phyloP scores from a whole-genome alignment of 1,139 yeast species.

The Saccharomycopsis phalli region DNA sequence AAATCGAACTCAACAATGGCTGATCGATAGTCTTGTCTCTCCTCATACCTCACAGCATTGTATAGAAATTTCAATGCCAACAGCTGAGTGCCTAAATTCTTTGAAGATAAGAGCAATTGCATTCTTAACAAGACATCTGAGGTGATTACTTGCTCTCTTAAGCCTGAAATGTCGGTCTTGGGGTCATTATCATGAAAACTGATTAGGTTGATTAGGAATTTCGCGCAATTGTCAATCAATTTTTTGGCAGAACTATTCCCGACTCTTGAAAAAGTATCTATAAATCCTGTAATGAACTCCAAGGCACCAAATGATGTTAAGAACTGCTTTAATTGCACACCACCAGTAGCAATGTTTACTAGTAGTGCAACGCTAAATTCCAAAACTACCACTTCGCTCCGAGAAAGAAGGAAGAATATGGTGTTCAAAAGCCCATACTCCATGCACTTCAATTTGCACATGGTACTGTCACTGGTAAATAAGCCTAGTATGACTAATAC shows the following conservation, averaged over 20 bases:
- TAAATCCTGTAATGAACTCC: constrained; percentile 1
- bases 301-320: constrained; percentile 5
- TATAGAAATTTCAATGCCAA: constrained; percentile 3
- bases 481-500: neutral
- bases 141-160: no score
- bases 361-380: constrained; percentile 8
- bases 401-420: constrained; percentile 1
- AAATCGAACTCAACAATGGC: neutral
- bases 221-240: neutral
- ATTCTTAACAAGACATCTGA: neutral
- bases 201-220: constrained; percentile 6
- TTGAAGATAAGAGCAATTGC: neutral
- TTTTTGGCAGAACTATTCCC: neutral
- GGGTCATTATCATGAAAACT: neutral
- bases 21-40: neutral
- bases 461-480: neutral
- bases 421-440: constrained; percentile 2
- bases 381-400: neutral
- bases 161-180: neutral
- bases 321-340: constrained; percentile 1
- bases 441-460: no score
- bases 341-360: constrained; percentile 3
- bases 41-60: neutral
- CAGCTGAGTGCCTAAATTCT: neutral
- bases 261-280: neutral